Conservation (phyloP, 768 basidiomycete species). For the Mycena alexandri region DNA sequence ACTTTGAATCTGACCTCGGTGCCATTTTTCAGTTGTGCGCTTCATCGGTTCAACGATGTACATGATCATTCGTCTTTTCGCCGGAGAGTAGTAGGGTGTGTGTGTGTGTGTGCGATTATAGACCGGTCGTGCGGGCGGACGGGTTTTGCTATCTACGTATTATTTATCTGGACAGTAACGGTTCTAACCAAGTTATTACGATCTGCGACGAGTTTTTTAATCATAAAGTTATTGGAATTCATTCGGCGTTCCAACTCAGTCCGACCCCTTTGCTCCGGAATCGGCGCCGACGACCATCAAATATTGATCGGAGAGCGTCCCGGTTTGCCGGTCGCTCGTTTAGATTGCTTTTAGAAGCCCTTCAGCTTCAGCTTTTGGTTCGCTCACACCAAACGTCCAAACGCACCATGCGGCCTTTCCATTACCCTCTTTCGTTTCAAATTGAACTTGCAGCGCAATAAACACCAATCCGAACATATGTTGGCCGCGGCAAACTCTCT, state of each 20-base stretch:
- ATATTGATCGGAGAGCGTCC: no score
- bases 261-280: no score
- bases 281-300: no score
- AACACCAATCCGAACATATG: no score
- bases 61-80: slow-evolving; percentile 88
- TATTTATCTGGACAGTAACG: slow-evolving; percentile 8
- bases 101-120: not conserved
- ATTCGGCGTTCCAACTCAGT: no score
- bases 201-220: slow-evolving; percentile 14
- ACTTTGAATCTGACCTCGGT: not conserved
- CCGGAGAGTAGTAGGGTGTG: slow-evolving; percentile 75
- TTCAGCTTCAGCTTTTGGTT: no score
- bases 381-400: slow-evolving; percentile 10
- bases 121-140: not conserved
- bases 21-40: slow-evolving; percentile 72
- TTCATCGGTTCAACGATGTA: slow-evolving; percentile 88
- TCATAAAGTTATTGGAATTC: slow-evolving; percentile 3
- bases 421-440: no score
- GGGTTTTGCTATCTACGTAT: not conserved
- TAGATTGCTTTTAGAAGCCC: no score
- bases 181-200: not conserved
- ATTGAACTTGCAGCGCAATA: no score
- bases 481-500: not conserved
- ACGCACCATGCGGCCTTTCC: no score
- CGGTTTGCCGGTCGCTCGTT: no score